Evolutionary conservation across 164 flowering plant genomes (phyloP), one percentile per base, ranked within the genome.

Genomic region (Sextonia rubra): DNA sequence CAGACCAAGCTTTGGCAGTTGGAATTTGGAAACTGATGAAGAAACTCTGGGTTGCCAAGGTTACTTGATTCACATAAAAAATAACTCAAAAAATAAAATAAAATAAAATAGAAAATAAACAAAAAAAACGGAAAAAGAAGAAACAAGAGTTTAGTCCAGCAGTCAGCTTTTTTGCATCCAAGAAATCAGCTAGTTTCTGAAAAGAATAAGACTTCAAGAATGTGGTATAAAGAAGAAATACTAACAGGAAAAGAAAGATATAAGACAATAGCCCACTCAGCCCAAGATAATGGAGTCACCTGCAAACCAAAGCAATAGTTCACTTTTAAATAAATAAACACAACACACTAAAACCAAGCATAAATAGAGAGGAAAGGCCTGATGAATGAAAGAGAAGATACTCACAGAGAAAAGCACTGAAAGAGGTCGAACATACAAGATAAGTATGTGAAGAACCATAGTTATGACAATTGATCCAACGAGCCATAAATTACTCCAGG

Each of bases 401-500:
- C 98, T 89, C 88, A 95, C 99, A 65, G 99, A 95, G 87, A 95
- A 95, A 72, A 95, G 92, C 75, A 86, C 52, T 8, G 99, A 88
- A 2, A 95, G 82, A 23, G 99, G 98, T 62, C 76, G 83, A 75
- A 95, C 89, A 80, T 93, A 95, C 65, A 95, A 82, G 71, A 95
- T 93, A 15, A 95, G 90, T 49, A 85, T 48, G 83, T 95, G 99
- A 78, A 95, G 91, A 52, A 93, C 63, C 97, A 95, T 91, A 22
- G 99, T 95, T 73, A 95, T 78, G 70, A 88, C 73, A 66, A 95
- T 93, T 20, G 99, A 93, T 72, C 75, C 94, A 75, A 93, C 92
- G 70, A 95, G 97, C 99, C 99, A 95, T 75, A 90, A 79, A 73
- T 95, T 95, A 83, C 98, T 93, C 99, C 99, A 91, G 7, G 98